Base-by-base conservation (phyloP, 2,329 filamentous ascomycete genomes). In the Hypoxylon rubiginosum region DNA sequence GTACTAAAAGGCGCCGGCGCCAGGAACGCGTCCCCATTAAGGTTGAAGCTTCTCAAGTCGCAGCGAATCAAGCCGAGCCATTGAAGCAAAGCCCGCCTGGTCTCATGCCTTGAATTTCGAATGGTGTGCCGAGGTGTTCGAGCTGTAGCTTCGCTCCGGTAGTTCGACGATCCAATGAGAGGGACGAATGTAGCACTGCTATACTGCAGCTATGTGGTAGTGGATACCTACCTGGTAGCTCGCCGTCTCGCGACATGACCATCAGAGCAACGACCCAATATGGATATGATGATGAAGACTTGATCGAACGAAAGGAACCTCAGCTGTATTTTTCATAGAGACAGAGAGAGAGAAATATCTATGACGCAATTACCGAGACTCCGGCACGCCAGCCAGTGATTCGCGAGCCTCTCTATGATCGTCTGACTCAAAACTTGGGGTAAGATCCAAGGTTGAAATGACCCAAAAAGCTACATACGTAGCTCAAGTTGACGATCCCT, bases 11-110 rank as follows among this genome's bases (percentile, higher is more conserved):
- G 28, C 26, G 24, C 9, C 17, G 57, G 52, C 43, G 57, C 13
- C 61, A 64, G 61, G 65, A 62, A 64, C 65, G 61, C 57, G 65
- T 50, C 46, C 21, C 36, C 10, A 8, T 39, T 58, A 54, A 49
- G 34, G 46, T 61, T 39, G 19, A 51, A 21, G 53, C 56, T 49
- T 51, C 36, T 8, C 56, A 56, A 51, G 50, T 19, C 21, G 13
- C 21, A 49, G 54, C 58, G 50, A 66, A 66, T 66, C 50, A 55
- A 9, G 15, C 39, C 24, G 32, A 43, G 17, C 49, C 54, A 56
- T 7, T 17, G 39, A 24, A 24, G 21, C 49, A 24, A 34, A 57
- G 55, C 46, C 41, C 56, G 60, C n/a, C 41, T 34, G 24, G 24
- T 51, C 50, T 63, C 39, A 26, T 57, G 45, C 56, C 45, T 53